These are phyloP conservation scores for Alternaria sp. DNA, from an alignment of 2,329 filamentous ascomycete species.

Conservation along the genomic window DNA sequence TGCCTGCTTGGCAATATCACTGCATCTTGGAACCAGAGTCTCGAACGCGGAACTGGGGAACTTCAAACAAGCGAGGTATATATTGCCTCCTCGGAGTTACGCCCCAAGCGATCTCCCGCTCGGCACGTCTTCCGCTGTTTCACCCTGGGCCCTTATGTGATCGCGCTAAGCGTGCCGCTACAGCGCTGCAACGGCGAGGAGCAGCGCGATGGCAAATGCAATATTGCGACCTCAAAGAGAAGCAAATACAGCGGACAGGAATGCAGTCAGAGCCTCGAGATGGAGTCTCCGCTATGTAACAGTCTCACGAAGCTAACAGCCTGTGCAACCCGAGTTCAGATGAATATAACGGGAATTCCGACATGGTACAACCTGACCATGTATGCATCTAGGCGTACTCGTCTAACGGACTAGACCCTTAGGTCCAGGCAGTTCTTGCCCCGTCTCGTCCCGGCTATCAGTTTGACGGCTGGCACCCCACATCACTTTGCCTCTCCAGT, in stretches of 20 bases:
- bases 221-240: background rate
- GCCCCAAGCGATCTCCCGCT: slow-evolving; percentile 18
- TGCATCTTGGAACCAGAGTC: background rate
- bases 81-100: background rate
- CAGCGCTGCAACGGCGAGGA: background rate
- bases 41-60: background rate
- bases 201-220: background rate
- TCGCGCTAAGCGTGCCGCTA: slow-evolving; percentile 8
- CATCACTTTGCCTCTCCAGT: background rate
- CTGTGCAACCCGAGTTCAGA: background rate
- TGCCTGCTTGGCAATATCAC: background rate
- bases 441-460: background rate
- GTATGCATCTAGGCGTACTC: slow-evolving; percentile 11
- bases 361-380: slow-evolving; percentile 8
- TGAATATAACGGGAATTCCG: background rate
- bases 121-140: slow-evolving; percentile 17
- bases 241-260: background rate
- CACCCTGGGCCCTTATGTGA: slow-evolving; percentile 13
- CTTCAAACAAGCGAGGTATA: background rate
- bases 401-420: slow-evolving; percentile 4
- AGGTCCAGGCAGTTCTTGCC: background rate
- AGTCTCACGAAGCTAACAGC: background rate
- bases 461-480: slow-evolving; percentile 1
- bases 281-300: background rate
- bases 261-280: background rate